Evolutionary conservation across 2,329 filamentous ascomycete species (phyloP).

Genomic region (Cercospora zeina): DNA sequence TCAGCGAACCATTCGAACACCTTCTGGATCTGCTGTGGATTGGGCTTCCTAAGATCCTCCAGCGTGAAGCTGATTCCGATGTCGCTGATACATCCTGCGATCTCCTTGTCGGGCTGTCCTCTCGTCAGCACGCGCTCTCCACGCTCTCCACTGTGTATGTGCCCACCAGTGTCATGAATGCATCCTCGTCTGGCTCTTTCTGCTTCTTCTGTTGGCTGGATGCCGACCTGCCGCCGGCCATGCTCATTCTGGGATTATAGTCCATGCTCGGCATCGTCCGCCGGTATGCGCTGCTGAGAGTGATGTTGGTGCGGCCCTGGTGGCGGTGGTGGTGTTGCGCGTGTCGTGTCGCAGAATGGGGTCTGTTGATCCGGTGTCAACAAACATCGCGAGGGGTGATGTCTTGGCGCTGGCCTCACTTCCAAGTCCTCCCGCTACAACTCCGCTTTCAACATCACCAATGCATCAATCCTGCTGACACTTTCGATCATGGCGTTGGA

Average conservation of each 20-base stretch:
- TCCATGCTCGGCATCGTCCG: constrained; percentile 46
- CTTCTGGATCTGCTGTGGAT: constrained; percentile 90
- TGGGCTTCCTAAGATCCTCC: constrained; percentile 88
- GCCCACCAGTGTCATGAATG: constrained; percentile 53
- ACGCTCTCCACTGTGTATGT: constrained; percentile 14
- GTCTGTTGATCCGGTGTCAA: constrained; percentile 4
- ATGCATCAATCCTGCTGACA: not conserved
- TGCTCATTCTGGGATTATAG: constrained; percentile 55
- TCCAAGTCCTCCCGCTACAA: not conserved
- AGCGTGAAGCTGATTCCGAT: constrained; percentile 88
- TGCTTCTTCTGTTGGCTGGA: constrained; percentile 44
- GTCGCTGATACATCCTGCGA: constrained; percentile 94
- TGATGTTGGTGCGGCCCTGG: not conserved
- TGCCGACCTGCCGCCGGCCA: constrained; percentile 44
- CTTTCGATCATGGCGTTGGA: not conserved
- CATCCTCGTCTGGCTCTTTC: constrained; percentile 48
- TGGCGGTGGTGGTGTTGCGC: constrained; percentile 2
- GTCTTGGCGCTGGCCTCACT: not conserved
- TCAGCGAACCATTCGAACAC: constrained; percentile 98
- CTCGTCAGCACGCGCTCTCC: constrained; percentile 15
- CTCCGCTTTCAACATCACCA: not conserved
- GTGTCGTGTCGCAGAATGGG: not conserved
- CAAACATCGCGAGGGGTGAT: constrained; percentile 8
- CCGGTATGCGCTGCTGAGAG: constrained; percentile 17
- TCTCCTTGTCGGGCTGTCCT: constrained; percentile 68